Evolutionary conservation across 768 basidiomycete species (phyloP).

Genomic region (Omphalotus guepiniiformis): DNA sequence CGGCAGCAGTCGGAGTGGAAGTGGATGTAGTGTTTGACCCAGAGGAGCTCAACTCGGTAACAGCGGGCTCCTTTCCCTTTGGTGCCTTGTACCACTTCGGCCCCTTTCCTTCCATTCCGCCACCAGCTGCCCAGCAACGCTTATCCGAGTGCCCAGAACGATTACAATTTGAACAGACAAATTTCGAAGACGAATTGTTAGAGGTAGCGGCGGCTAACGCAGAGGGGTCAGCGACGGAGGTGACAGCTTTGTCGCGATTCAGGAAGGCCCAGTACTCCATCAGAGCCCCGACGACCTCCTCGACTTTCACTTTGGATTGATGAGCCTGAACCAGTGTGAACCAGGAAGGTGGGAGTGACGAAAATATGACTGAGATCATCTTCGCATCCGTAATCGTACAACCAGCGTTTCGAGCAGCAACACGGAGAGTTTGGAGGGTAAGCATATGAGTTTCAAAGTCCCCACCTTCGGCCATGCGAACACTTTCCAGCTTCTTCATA

Average conservation of each 20-base stretch:
- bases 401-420: background rate
- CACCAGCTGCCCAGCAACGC: background rate
- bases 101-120: background rate
- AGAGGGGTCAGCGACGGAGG: background rate
- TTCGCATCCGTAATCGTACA: background rate
- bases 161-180: slow-evolving; percentile 2
- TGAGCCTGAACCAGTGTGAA: background rate
- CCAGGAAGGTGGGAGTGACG: background rate
- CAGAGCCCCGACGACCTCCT: background rate
- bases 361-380: background rate
- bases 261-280: background rate
- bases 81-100: background rate
- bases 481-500: background rate
- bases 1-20: background rate
- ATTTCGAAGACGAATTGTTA: background rate
- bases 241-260: background rate
- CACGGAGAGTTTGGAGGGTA: background rate
- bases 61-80: background rate
- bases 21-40: background rate
- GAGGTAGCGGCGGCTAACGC: background rate
- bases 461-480: too few species aligned
- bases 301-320: too few species aligned
- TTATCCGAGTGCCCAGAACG: background rate
- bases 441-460: too few species aligned
- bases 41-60: background rate